phyloP scores from a whole-genome alignment of 129 eudicot species.

The Flaveria linearis region DNA sequence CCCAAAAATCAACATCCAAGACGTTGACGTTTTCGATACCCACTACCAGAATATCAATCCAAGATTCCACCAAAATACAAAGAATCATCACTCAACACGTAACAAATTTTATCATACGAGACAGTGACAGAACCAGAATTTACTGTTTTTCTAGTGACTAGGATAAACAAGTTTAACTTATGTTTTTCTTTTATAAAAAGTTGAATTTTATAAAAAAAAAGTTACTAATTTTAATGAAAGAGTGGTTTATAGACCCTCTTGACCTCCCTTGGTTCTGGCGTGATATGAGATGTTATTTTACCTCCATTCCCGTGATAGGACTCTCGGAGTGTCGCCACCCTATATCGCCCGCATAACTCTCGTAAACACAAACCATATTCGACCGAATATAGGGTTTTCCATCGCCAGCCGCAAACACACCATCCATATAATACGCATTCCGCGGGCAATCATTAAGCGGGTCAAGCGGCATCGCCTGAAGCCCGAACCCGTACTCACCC shows the following conservation, averaged over 20 bases:
- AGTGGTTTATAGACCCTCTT: no score
- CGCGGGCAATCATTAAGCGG: constrained; percentile 98
- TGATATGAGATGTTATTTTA: constrained; percentile 11
- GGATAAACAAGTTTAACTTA: no score
- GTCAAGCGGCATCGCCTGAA: constrained; percentile 92
- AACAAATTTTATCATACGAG: neutral
- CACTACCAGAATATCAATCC: neutral
- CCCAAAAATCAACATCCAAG: neutral
- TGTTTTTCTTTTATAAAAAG: no score
- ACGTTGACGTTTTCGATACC: neutral
- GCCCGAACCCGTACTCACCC: constrained; percentile 96
- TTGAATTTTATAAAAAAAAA: no score
- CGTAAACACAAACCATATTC: constrained; percentile 87
- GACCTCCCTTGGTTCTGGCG: no score
- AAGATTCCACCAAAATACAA: constrained; percentile 2
- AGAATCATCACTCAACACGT: neutral
- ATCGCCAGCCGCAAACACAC: constrained; percentile 86
- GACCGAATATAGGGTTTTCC: constrained; percentile 76
- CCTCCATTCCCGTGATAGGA: constrained; percentile 93
- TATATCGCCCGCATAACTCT: constrained; percentile 88
- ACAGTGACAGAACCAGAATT: no score
- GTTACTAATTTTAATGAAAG: no score
- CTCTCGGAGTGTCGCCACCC: constrained; percentile 96
- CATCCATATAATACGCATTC: constrained; percentile 89
- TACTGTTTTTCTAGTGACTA: no score